These are phyloP conservation scores for Corrigiola litoralis DNA, from an alignment of 179 eudicot species.

Conservation along the genomic window DNA sequence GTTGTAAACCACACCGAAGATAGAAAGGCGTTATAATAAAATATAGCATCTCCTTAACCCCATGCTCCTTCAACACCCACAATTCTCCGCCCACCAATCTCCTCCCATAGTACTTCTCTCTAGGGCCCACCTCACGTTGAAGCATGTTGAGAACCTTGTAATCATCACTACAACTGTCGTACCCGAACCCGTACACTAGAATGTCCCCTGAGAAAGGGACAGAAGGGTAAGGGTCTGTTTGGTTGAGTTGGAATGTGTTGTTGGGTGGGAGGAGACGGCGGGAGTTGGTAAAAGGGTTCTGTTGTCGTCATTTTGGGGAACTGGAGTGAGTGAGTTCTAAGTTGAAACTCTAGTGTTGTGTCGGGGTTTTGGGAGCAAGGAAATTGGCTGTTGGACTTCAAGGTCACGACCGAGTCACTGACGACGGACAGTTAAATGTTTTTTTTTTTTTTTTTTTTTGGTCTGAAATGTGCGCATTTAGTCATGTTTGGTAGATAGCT, in stretches of 20 bases:
- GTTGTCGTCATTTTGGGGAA: too few species aligned
- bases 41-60: background rate
- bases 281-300: constrained; percentile 16
- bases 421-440: too few species aligned
- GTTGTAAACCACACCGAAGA: too few species aligned
- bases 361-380: too few species aligned
- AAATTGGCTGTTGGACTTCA: too few species aligned
- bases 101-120: background rate
- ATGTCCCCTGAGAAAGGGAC: background rate
- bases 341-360: too few species aligned
- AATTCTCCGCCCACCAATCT: background rate
- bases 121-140: background rate
- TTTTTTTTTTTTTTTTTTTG: too few species aligned
- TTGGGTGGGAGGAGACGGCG: constrained; percentile 2
- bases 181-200: constrained; percentile 11
- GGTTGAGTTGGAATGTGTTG: background rate
- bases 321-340: too few species aligned
- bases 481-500: too few species aligned
- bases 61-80: constrained; percentile 2
- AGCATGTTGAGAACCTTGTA: constrained; percentile 1
- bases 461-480: too few species aligned
- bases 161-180: constrained; percentile 1
- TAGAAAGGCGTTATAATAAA: too few species aligned
- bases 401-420: too few species aligned
- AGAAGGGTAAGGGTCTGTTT: background rate